Base-by-base conservation (phyloP, 2,329 filamentous ascomycete species). In the Exophiala dermatitidis region DNA sequence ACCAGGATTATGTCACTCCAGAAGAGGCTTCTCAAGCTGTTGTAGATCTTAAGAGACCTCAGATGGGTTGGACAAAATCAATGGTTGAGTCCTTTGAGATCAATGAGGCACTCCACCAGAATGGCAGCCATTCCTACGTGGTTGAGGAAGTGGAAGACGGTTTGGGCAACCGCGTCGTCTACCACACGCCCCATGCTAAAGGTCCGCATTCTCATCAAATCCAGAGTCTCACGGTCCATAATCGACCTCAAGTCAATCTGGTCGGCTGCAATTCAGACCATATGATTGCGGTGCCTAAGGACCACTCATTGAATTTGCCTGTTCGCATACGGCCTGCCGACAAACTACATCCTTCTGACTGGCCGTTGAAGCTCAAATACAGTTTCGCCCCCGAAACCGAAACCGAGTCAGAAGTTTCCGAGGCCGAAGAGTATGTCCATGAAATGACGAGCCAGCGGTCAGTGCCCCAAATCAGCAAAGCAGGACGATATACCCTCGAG, bases 81-180 rank as follows among this genome's bases (percentile, higher is more conserved):
- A 84, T 87, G 53, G 84, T 74, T 38, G 83, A 98, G 34, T 79
- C 78, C 6, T 88, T 98, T 19, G 83, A 88, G 3, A 73, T 98
- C 52, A 97, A 95, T 65, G 94, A 98, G 69, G 90, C 90, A 3
- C 82, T 98, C 72, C 82, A 81, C 46, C 77, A 78, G 4, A 80
- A 85, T 48, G 93, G 91, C 10, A 78, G 83, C 48, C 97, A 91
- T 90, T 78, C 86, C 56, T 98, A 97, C 67, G 84, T 86, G 1
- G 83, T 98, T 49, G 88, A 96, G 62, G 88, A 96, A 68, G 88
- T 98, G 5, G 83, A 88, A 55, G 93, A 98, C 72, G 91, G 83
- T 2, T 86, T 90, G 61, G 90, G 90, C 44, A 98, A 98, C 64
- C 73, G 85, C 36, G 84, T 90, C 54, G 86, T 83, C 59, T 98